A percentile compares a stretch with the other conserved stretches of the same genome.
These are phyloP conservation scores for Lasiodiplodia sp. DNA, from an alignment of 2,329 filamentous ascomycete species.

Conservation along the genomic window DNA sequence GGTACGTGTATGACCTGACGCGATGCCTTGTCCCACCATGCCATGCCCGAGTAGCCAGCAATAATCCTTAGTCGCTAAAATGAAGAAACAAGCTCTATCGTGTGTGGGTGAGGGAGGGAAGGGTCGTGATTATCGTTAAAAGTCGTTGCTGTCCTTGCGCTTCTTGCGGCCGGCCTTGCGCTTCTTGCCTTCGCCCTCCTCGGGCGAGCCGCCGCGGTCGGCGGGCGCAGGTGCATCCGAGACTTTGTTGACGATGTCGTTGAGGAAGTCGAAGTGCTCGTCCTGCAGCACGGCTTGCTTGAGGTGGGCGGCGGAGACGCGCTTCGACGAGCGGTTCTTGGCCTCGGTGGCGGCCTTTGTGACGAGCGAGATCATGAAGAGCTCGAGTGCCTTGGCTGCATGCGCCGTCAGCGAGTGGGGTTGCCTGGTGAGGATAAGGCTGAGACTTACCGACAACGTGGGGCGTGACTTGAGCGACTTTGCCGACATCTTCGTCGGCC, in stretches of 20 bases:
- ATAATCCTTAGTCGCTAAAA: slow-evolving; percentile 1
- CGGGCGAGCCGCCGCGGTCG: slow-evolving; percentile 56
- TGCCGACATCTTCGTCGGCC: slow-evolving; percentile 96
- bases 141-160: slow-evolving; percentile 48
- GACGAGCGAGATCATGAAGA: slow-evolving; percentile 97
- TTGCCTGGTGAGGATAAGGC: slow-evolving; percentile 13
- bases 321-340: slow-evolving; percentile 81
- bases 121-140: slow-evolving; percentile 34
- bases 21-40: slow-evolving; percentile 13
- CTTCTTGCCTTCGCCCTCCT: slow-evolving; percentile 53
- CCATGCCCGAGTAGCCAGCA: slow-evolving; percentile 20
- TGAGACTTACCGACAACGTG: slow-evolving; percentile 78
- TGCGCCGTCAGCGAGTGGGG: not conserved
- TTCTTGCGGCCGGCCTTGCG: slow-evolving; percentile 51
- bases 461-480: slow-evolving; percentile 96
- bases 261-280: slow-evolving; percentile 92
- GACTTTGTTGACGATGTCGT: slow-evolving; percentile 88
- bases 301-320: slow-evolving; percentile 87
- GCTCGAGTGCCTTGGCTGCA: slow-evolving; percentile 86
- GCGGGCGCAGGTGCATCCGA: slow-evolving; percentile 63
- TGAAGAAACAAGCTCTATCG: slow-evolving; percentile 12
- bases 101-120: not conserved
- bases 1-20: slow-evolving; percentile 11
- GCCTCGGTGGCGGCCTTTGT: slow-evolving; percentile 87
- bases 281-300: slow-evolving; percentile 89